Conservation (phyloP, 73 alveolate species). For the Tetrahymena borealis region DNA sequence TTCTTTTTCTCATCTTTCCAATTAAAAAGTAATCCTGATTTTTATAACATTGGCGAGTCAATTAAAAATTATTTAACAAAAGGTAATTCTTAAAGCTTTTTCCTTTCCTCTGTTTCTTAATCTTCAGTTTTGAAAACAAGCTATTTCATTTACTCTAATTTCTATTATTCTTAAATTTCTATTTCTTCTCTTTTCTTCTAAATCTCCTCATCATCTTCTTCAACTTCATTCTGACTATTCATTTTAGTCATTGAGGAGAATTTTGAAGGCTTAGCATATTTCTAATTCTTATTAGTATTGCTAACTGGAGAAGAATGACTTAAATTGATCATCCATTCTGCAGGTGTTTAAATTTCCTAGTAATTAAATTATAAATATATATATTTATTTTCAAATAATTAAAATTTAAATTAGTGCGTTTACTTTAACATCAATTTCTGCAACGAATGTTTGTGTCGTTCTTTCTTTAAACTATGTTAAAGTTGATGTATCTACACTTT, state of each 20-base stretch:
- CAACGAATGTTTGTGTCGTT: background rate
- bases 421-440: background rate
- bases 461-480: background rate
- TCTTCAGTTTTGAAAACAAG: background rate
- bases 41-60: background rate
- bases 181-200: background rate
- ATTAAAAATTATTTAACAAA: background rate
- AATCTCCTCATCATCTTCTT: background rate
- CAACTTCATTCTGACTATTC: background rate
- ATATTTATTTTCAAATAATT: background rate
- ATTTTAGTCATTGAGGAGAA: background rate
- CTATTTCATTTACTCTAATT: background rate
- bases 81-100: background rate
- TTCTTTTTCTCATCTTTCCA: background rate
- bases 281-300: background rate
- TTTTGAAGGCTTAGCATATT: background rate
- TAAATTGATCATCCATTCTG: background rate
- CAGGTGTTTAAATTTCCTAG: background rate
- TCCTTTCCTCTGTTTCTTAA: background rate
- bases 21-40: background rate
- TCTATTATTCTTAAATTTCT: background rate
- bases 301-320: background rate
- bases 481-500: background rate
- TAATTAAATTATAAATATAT: no score
- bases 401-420: background rate